Percentiles rank a stretch among this genome's conserved stretches.
Conservation (phyloP, 148 eudicot genomes). For the Vaccinium corymbosum region DNA sequence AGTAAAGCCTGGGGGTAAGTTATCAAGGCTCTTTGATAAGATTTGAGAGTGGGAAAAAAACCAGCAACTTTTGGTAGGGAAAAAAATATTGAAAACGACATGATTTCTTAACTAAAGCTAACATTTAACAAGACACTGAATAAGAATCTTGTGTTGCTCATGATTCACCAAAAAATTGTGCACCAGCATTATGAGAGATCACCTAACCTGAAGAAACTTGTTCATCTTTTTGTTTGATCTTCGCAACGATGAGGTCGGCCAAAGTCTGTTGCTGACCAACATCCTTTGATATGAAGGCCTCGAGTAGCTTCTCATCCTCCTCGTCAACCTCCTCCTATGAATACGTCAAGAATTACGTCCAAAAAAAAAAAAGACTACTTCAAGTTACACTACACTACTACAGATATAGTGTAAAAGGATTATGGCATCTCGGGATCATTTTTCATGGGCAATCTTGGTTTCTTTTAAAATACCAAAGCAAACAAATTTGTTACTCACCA, state of each 20-base stretch:
- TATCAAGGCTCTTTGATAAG: background rate
- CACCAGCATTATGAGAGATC: background rate
- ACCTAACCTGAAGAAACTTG: slow-evolving; percentile 56
- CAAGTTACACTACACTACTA: background rate
- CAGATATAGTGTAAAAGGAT: background rate
- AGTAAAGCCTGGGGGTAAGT: background rate
- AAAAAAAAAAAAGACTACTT: background rate
- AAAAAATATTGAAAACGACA: background rate
- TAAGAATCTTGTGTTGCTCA: too few species aligned
- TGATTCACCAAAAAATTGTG: background rate
- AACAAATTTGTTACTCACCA: background rate
- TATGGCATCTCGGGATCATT: background rate
- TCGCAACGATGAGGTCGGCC: slow-evolving; percentile 68
- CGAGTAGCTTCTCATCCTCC: slow-evolving; percentile 77
- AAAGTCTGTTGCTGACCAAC: slow-evolving; percentile 61
- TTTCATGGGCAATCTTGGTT: background rate
- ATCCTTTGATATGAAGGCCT: slow-evolving; percentile 65
- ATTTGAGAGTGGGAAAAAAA: background rate
- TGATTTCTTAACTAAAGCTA: background rate
- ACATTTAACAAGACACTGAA: background rate
- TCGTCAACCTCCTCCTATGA: slow-evolving; percentile 61
- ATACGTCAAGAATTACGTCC: background rate
- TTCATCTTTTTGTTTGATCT: slow-evolving; percentile 62
- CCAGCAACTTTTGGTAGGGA: background rate
- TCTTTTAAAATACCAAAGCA: background rate